phyloP scores from a whole-genome alignment of 345 rosid species.

The Excoecaria cochinchinensis region DNA sequence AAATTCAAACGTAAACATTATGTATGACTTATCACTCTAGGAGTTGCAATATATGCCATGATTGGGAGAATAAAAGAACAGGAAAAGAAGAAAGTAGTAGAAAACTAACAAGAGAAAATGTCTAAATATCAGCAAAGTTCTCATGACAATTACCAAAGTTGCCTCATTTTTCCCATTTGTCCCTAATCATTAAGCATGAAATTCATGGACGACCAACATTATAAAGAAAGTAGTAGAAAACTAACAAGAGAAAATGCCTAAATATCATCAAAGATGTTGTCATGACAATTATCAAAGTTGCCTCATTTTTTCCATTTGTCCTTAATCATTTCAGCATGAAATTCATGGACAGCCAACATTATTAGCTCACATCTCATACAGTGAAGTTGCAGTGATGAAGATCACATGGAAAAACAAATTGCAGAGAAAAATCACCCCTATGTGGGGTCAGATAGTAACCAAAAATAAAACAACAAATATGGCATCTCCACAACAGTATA shows the following conservation, averaged over 20 bases:
- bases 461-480: neutral
- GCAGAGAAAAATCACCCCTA: neutral
- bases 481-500: neutral
- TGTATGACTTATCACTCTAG: neutral
- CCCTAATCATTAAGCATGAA: conserved; percentile 6
- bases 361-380: neutral
- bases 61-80: neutral
- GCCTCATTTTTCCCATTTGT: neutral
- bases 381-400: conserved; percentile 8
- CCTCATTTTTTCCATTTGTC: neutral
- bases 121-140: conserved; percentile 1
- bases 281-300: neutral
- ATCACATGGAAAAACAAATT: conserved; percentile 12
- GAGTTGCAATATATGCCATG: conserved; percentile 3
- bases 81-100: neutral
- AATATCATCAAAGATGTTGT: neutral
- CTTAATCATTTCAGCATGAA: conserved; percentile 8
- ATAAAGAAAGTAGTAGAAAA: neutral
- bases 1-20: neutral
- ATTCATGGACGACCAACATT: conserved; percentile 2
- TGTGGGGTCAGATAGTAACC: neutral
- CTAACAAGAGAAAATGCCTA: conserved; percentile 4
- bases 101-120: conserved; percentile 2
- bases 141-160: neutral
- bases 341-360: conserved; percentile 6